phyloP scores from a whole-genome alignment of 306 rosid genomes.

The Corylus heterophylla region DNA sequence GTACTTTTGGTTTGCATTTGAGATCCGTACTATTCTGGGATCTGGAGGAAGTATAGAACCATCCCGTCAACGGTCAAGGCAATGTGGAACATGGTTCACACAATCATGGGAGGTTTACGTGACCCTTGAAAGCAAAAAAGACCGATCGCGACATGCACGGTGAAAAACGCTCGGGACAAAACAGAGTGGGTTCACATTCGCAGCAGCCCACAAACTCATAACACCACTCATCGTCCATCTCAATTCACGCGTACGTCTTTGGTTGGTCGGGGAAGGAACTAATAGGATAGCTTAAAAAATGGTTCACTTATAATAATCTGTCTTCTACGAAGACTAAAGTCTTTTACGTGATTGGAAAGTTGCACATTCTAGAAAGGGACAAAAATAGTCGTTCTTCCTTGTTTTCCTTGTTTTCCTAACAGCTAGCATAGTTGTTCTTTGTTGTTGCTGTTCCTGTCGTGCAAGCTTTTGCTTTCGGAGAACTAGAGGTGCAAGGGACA shows the following conservation, averaged over 20 bases:
- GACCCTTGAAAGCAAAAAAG: not conserved
- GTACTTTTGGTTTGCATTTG: too few species aligned
- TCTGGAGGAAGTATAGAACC: too few species aligned
- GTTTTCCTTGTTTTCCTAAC: not conserved
- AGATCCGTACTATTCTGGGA: too few species aligned
- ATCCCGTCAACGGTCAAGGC: too few species aligned
- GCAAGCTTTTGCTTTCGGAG: not conserved
- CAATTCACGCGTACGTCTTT: too few species aligned
- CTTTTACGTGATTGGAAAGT: too few species aligned
- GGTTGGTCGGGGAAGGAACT: not conserved
- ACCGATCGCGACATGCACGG: not conserved
- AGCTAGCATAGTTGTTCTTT: not conserved
- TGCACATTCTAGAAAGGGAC: not conserved
- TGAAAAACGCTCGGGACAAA: slow-evolving; percentile 35
- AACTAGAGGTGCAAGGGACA: not conserved
- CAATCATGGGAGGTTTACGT: not conserved
- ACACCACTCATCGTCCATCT: slow-evolving; percentile 14
- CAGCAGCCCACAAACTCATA: slow-evolving; percentile 25
- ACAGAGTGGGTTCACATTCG: slow-evolving; percentile 42
- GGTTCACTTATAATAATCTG: not conserved
- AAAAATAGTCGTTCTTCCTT: not conserved
- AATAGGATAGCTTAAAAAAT: not conserved
- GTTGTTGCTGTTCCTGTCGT: not conserved
- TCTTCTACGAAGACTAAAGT: too few species aligned
- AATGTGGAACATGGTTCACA: too few species aligned